Evolutionary conservation across 306 rosid species (phyloP), one percentile per base, ranked within the genome.

Genomic region (Quercus bicolor): DNA sequence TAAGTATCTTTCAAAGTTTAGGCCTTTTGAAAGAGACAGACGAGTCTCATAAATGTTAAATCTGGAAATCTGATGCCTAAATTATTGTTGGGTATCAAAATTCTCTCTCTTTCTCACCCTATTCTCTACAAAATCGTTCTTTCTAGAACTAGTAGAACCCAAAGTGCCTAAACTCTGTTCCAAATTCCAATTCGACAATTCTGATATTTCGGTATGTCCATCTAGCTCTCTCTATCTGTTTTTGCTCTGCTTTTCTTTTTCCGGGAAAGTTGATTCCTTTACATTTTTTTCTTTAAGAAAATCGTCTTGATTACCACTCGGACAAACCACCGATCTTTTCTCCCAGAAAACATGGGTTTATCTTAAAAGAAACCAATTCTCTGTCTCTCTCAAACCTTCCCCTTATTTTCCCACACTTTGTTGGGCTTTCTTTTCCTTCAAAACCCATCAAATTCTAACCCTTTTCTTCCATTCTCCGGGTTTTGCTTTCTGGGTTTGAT

Each of bases 11-110:
- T 78, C 33, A 66, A 66, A 15, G 77, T 78, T 16, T 23, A 75
- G 75, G 75, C 51, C 74, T 1, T 26, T 14, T 59, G 83, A 79
- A 31, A 60, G 74, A 33, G 91, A 87, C 79, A 18, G 83, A 78
- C 60, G 85, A 83, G 80, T 54, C 71, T 62, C 74, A 81, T 86
- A 85, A 79, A 80, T 78, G 70, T 81, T 86, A 90, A 83, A 80
- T 87, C 75, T 70, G 52, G 81, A 53, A 81, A 9, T 71, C 75
- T 28, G 72, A 69, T 53, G 85, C 78, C 82, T 69, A 72, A 33
- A 70, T 73, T 57, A 45, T 80, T 66, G 57, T 73, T 59, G 20
- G 48, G 82, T 34, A 72, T 70, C 78, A 52, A 71, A 75, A 26
- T 77, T 29, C 71, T 21, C 26, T 61, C n/a, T 12, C 64, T 57